Conservation (phyloP, 1,284 basidiomycete genomes). For the Rhodotorula sp. region DNA sequence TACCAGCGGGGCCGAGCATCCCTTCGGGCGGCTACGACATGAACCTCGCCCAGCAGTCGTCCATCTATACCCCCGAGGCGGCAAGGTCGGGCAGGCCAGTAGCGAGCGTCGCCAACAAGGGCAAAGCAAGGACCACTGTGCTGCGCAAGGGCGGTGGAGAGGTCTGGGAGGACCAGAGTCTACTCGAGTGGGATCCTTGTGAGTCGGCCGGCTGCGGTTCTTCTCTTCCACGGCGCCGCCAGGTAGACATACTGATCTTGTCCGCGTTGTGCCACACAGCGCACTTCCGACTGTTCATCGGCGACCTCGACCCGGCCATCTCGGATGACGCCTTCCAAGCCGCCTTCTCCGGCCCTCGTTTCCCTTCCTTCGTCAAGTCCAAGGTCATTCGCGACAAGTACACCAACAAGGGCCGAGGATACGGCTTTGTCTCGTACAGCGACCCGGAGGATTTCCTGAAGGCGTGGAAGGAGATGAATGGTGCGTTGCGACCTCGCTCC, state of each 20-base stretch:
- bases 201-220: slow-evolving; percentile 49
- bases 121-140: slow-evolving; percentile 90
- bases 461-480: slow-evolving; percentile 99
- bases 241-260: slow-evolving; percentile 16
- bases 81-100: slow-evolving; percentile 7
- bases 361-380: slow-evolving; percentile 87
- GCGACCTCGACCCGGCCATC: slow-evolving; percentile 97
- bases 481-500: slow-evolving; percentile 55
- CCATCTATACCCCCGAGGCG: slow-evolving; percentile 44
- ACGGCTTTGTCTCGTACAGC: slow-evolving; percentile 94
- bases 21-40: slow-evolving; percentile 29
- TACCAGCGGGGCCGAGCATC: not conserved
- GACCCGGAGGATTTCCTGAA: slow-evolving; percentile 97
- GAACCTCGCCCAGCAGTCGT: slow-evolving; percentile 35
- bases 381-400: slow-evolving; percentile 89
- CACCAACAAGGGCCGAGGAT: slow-evolving; percentile 72
- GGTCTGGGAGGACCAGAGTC: slow-evolving; percentile 95
- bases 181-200: slow-evolving; percentile 98
- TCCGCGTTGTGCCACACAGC: slow-evolving; percentile 55
- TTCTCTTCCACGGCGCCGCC: not conserved
- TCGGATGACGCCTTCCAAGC: slow-evolving; percentile 87
- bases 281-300: slow-evolving; percentile 97
- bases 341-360: slow-evolving; percentile 58
- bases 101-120: slow-evolving; percentile 62
- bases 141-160: slow-evolving; percentile 91